Evolutionary conservation across 2,329 filamentous ascomycete genomes (phyloP), one percentile per base, ranked within the genome.

Genomic region (Trichoderma endophyticum): DNA sequence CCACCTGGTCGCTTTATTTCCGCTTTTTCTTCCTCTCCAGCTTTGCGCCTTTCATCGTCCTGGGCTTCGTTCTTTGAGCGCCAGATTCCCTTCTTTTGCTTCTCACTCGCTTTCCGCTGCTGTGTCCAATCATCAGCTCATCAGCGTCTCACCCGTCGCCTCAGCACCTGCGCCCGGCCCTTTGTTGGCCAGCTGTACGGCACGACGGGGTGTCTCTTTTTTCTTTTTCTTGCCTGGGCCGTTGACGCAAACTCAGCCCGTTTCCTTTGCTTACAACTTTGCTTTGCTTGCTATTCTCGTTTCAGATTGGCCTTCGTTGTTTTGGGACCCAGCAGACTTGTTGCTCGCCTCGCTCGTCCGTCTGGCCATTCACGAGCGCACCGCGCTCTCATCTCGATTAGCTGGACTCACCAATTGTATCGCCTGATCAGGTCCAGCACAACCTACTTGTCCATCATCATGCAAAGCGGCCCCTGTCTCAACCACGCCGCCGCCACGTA

Each of bases 301-400:
- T 60, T 71, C 54, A 60, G 57, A 71, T 73, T 76, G 73, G 75
- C 76, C 73, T 73, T 73, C 74, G 71, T 70, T 67, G 43, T 67
- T 65, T 64, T 63, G 60, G 39, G 14, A 48, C 66, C 28, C 57
- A 57, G 32, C 65, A 70, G 39, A 28, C 43, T 15, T 65, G 36
- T 39, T n/a, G 32, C 57, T 70, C 65, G 64, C 59, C 64, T 59
- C 32, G 60, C 43, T 36, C 59, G 61, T 59, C 43, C 39, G 39
- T 24, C 57, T 61, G 54, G 56, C 66, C 57, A 28, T 61, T 60
- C 39, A 61, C 39, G 48, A 66, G 30, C 63, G 30, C 63, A 30
- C 63, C 32, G 32, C 63, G 36, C 30, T 18, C 30, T 48, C 15
- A 36, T 71, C 70, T 68, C 26, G 39, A 63, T 51, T 32, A 54